These are phyloP conservation scores for Trichoderma parareesei DNA, from an alignment of 495 filamentous ascomycete species.

Conservation along the genomic window DNA sequence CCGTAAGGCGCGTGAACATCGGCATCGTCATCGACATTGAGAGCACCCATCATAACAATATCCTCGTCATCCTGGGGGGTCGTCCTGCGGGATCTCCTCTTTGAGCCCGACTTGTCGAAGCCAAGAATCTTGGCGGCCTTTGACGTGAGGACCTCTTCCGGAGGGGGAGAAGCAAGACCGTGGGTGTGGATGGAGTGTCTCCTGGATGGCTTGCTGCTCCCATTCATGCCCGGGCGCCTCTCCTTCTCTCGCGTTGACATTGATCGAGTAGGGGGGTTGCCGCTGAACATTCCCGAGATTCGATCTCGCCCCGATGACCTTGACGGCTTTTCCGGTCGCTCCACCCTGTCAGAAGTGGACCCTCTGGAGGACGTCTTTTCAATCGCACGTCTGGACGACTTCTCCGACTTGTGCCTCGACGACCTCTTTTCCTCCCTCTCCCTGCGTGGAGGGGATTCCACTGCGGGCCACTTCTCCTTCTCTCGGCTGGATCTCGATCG, in stretches of 20 bases:
- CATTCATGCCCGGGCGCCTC: constrained; percentile 20
- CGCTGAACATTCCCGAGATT: constrained; percentile 39
- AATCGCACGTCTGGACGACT: constrained; percentile 24
- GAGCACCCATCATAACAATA: constrained; percentile 38
- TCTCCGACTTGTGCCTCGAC: constrained; percentile 28
- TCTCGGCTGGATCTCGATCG: constrained; percentile 35
- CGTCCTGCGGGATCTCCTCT: constrained; percentile 23
- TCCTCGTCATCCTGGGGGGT: constrained; percentile 32
- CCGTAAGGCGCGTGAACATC: constrained; percentile 18
- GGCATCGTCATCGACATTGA: background rate
- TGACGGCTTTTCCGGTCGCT: constrained; percentile 28
- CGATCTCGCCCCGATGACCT: constrained; percentile 25
- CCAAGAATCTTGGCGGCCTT: constrained; percentile 49
- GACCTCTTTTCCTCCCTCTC: constrained; percentile 27
- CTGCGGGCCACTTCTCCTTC: constrained; percentile 19
- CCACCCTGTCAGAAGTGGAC: constrained; percentile 26
- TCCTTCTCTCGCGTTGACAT: constrained; percentile 44
- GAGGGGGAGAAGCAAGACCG: constrained; percentile 41
- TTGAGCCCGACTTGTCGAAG: constrained; percentile 31
- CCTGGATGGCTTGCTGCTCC: constrained; percentile 32
- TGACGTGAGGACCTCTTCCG: constrained; percentile 30
- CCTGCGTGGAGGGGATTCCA: constrained; percentile 19
- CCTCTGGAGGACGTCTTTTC: constrained; percentile 32
- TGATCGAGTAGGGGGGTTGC: constrained; percentile 44
- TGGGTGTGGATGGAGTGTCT: constrained; percentile 39